These are phyloP conservation scores for Colletotrichum tabaci DNA, from an alignment of 2,329 filamentous ascomycete species.

Conservation along the genomic window DNA sequence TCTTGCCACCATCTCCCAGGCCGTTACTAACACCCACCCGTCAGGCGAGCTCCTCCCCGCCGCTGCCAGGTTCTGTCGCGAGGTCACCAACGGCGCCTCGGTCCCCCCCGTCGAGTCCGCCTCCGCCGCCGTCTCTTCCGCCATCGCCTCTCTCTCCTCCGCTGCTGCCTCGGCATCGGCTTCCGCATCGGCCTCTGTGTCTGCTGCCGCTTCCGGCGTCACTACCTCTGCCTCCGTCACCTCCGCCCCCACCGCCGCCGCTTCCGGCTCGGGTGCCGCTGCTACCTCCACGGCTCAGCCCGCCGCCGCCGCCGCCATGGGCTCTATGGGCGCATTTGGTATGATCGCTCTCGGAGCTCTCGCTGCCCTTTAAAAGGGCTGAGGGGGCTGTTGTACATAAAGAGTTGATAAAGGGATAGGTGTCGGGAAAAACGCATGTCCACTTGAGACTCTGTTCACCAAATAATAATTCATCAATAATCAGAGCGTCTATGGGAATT, in stretches of 20 bases:
- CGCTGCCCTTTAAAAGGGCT: constrained; percentile 24
- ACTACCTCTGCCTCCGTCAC: constrained; percentile 4
- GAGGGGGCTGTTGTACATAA: not conserved
- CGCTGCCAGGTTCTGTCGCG: constrained; percentile 44
- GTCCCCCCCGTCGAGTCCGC: constrained; percentile 24
- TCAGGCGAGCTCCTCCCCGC: constrained; percentile 46
- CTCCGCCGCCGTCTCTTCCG: constrained; percentile 21
- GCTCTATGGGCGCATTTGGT: constrained; percentile 25
- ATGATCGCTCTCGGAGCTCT: constrained; percentile 38
- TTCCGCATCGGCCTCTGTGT: constrained; percentile 3
- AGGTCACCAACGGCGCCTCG: constrained; percentile 36
- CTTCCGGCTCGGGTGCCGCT: not conserved
- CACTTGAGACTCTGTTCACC: not conserved
- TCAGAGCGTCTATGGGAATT: no score
- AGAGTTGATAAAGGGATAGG: not conserved
- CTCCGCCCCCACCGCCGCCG: not conserved
- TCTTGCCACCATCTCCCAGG: not conserved
- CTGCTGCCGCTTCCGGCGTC: constrained; percentile 3
- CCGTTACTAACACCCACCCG: no score
- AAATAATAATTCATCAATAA: not conserved
- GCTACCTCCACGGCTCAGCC: constrained; percentile 4
- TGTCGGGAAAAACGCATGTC: not conserved
- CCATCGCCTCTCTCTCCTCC: constrained; percentile 8
- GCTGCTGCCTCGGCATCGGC: not conserved
- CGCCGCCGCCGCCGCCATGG: constrained; percentile 18